These are phyloP conservation scores for Sugiyamaella marilandica DNA, from an alignment of 805 yeast genomes.

Conservation along the genomic window DNA sequence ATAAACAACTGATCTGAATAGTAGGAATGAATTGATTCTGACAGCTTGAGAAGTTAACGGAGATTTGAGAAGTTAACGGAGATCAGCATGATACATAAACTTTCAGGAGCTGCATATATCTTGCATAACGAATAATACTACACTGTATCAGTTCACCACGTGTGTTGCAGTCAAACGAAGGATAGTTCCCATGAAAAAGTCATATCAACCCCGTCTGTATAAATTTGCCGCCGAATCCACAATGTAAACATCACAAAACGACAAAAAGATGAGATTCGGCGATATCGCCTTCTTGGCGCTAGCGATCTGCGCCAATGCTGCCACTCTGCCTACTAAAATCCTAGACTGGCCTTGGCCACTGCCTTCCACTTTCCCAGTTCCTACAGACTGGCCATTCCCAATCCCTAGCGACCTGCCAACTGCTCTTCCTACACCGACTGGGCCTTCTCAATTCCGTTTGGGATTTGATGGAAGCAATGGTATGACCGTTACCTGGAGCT, in stretches of 20 bases:
- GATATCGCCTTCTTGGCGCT: background rate
- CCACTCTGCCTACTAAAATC: background rate
- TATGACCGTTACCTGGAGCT: slow-evolving; percentile 28
- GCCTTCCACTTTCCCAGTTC: background rate
- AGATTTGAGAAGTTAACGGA: too few species aligned
- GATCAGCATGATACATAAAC: too few species aligned
- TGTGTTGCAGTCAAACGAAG: too few species aligned
- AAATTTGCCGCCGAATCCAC: background rate
- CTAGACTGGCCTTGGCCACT: slow-evolving; percentile 2
- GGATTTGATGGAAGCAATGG: slow-evolving; percentile 13
- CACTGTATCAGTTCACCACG: too few species aligned
- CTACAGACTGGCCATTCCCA: background rate
- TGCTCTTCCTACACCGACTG: background rate
- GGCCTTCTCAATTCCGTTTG: slow-evolving; percentile 11
- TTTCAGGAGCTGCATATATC: too few species aligned
- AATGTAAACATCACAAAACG: background rate
- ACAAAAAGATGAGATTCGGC: background rate
- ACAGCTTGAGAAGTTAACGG: too few species aligned
- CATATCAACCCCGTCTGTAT: background rate
- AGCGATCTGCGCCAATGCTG: background rate
- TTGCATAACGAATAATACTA: too few species aligned
- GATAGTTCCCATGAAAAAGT: too few species aligned
- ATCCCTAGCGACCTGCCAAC: background rate
- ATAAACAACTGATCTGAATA: too few species aligned
- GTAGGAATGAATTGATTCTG: too few species aligned